phyloP scores from a whole-genome alignment of 2,329 filamentous ascomycete genomes.

The Alternaria ethzedia region DNA sequence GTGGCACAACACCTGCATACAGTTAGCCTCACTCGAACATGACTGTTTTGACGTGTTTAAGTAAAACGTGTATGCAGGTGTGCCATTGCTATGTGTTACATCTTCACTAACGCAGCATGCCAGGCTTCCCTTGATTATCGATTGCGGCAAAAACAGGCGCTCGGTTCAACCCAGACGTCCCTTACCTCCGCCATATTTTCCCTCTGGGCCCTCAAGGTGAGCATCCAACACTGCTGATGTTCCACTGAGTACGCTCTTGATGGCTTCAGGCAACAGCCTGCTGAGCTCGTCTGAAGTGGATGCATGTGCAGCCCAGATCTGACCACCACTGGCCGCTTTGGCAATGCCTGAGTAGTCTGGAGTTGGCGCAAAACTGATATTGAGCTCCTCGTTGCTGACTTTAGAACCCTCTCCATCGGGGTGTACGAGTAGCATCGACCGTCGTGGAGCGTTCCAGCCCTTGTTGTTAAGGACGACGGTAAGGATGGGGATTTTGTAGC shows the following conservation, averaged over 20 bases:
- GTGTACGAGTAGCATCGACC: conserved; percentile 68
- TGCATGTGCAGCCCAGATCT: conserved; percentile 66
- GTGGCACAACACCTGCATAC: no score
- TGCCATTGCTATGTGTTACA: no score
- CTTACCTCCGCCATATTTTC: conserved; percentile 57
- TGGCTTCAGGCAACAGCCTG: conserved; percentile 62
- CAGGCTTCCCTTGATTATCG: no score
- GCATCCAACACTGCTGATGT: conserved; percentile 68
- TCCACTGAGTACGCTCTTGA: conserved; percentile 64
- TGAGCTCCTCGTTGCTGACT: conserved; percentile 67
- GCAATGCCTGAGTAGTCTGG: conserved; percentile 74
- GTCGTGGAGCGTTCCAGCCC: conserved; percentile 71
- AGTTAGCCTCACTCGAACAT: no score
- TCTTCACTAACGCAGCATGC: no score
- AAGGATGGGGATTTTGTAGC: conserved; percentile 70
- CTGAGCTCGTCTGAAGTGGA: conserved; percentile 63
- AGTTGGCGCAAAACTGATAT: conserved; percentile 70
- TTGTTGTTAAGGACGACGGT: conserved; percentile 74
- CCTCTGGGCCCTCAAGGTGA: conserved; percentile 62
- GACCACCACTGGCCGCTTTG: conserved; percentile 67
- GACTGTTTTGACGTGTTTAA: no score
- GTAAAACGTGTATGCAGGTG: no score
- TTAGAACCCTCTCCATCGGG: conserved; percentile 68
- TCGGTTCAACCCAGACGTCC: conserved; percentile 10
- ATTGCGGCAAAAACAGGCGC: no score